Evolutionary conservation across 1,284 basidiomycete species (phyloP), one percentile per base, ranked within the genome.

Genomic region (Pyrrhoderma noxium): DNA sequence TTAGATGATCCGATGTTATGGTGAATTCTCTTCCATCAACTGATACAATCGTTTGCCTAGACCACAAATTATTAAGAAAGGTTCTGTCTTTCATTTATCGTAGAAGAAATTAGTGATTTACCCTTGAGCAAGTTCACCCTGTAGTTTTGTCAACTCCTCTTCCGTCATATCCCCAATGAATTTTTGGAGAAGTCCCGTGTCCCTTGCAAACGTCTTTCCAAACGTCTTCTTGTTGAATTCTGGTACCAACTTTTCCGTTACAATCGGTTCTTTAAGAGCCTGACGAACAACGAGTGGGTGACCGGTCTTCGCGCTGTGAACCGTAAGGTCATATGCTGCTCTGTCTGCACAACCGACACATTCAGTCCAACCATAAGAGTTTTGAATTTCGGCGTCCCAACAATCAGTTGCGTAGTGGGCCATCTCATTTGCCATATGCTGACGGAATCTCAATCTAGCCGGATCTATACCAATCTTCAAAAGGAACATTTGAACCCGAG

Each of bases 271-370:
- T 64, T 89, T 86, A 55, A 98, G 72, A 43, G 84, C 82, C 70
- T 94, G 80, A 47, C 93, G 80, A 36, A 94, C 93, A 22, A 91
- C 78, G 21, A 95, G 73, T 25, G 82, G 74, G 58, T 84, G 80
- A 0, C 83, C 83, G 31, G 87, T 89, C 67, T 68, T 79, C 19
- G 69, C 67, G 46, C 80, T 60, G 58, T 72, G 70, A 45, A 88
- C 85, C 25, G 72, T 73, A 58, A 89, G 65, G 65, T 99, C 96
- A 70, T 97, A 99, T 25, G 96, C 96, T 8, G 92, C 91, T 51
- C 96, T 86, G 70, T 99, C 95, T 43, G 96, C 95, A 69, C 96
- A 99, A n/a, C 95, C 96, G 47, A 98, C 94, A 67, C 95, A 99
- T 71, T 99, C 96, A 56, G 93, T 95, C 96, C 96, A 99, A 47